Conservation (phyloP, 148 eudicot species). For the Cornus kousa region DNA sequence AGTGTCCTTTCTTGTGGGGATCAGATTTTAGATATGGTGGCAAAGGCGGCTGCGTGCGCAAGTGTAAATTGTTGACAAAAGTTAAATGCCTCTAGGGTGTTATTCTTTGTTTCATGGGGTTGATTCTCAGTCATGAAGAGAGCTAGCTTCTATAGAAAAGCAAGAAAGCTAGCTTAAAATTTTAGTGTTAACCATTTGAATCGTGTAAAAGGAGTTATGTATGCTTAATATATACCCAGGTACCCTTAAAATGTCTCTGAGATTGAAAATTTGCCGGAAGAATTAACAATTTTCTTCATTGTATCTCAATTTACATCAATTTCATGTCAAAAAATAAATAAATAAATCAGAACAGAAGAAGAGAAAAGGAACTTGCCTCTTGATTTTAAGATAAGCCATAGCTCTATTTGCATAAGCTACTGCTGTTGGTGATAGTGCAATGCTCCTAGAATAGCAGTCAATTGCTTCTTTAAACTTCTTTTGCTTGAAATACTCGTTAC, state of each 20-base stretch:
- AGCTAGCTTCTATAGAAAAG: background rate
- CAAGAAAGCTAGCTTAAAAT: background rate
- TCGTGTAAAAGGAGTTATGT: background rate
- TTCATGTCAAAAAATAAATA: background rate
- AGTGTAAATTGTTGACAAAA: background rate
- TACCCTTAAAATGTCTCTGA: background rate
- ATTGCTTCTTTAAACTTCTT: slow-evolving; percentile 91
- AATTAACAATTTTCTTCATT: background rate
- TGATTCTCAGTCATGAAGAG: background rate
- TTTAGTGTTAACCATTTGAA: background rate
- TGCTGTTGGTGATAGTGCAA: slow-evolving; percentile 89
- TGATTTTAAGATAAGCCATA: slow-evolving; percentile 90
- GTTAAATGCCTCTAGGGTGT: background rate
- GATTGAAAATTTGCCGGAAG: background rate
- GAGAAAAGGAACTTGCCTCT: slow-evolving; percentile 40
- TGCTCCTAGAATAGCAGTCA: slow-evolving; percentile 92
- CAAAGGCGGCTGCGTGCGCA: background rate
- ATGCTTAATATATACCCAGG: background rate
- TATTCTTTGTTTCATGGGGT: background rate
- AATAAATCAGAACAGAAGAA: background rate
- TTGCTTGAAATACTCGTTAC: slow-evolving; percentile 88
- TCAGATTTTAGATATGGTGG: background rate
- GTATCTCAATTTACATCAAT: background rate
- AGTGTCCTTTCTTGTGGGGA: background rate
- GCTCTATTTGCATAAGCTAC: slow-evolving; percentile 97